These are phyloP conservation scores for Phytophthora tubulina DNA, from an alignment of 352 stramenopile species.

Conservation along the genomic window DNA sequence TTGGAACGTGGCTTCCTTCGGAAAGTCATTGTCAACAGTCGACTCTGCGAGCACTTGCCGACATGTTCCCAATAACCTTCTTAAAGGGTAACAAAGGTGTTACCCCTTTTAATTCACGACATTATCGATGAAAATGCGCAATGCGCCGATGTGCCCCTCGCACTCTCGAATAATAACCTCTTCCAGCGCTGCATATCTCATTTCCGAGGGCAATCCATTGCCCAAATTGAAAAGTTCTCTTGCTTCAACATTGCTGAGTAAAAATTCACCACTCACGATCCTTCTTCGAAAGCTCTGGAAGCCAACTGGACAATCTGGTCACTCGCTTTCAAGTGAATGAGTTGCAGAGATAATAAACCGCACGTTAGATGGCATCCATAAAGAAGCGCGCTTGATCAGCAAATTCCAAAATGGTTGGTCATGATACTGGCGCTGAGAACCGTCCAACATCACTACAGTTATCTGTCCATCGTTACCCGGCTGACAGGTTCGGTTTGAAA, in stretches of 20 bases:
- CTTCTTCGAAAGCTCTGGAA: not conserved
- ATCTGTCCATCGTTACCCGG: not conserved
- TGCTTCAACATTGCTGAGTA: not conserved
- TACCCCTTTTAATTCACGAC: not conserved
- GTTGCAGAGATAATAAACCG: not conserved
- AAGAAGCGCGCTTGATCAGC: not conserved
- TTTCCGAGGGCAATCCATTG: not conserved
- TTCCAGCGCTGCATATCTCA: not conserved
- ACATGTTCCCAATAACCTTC: too few species aligned
- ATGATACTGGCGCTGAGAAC: not conserved
- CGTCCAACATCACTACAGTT: not conserved
- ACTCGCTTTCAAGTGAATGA: not conserved
- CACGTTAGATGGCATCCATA: not conserved
- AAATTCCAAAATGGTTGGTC: not conserved
- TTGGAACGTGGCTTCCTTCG: slow-evolving; percentile 33
- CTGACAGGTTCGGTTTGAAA: not conserved
- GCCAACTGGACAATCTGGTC: not conserved
- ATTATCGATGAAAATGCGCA: not conserved
- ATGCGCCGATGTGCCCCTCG: not conserved
- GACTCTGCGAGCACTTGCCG: slow-evolving; percentile 4
- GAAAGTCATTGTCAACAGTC: slow-evolving; percentile 12
- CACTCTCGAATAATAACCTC: not conserved
- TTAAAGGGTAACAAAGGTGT: too few species aligned
- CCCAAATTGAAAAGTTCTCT: not conserved
- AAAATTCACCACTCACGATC: not conserved